Conservation (phyloP, 805 yeast species). For the Ogataea trehalophila region DNA sequence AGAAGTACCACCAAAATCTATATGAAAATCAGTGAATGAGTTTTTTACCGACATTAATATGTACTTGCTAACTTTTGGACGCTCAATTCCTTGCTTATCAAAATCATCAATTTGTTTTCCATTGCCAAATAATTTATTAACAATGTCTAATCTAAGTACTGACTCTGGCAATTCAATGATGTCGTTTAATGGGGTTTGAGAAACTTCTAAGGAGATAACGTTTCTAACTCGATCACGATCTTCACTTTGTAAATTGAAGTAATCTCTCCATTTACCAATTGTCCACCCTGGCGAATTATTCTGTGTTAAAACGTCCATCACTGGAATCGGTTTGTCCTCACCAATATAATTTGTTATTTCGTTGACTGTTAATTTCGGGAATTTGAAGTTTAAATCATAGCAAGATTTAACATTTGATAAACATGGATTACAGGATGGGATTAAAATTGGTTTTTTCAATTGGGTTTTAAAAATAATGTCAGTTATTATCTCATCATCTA, state of each 20-base stretch:
- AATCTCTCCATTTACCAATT: constrained; percentile 68
- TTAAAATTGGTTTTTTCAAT: constrained; percentile 28
- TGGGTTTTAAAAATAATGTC: constrained; percentile 23
- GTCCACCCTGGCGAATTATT: constrained; percentile 65
- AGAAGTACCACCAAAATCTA: constrained; percentile 90
- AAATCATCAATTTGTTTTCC: constrained; percentile 10
- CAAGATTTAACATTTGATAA: constrained; percentile 4
- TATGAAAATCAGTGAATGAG: constrained; percentile 84
- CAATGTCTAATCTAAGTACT: constrained; percentile 65
- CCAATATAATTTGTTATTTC: constrained; percentile 59
- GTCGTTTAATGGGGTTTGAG: constrained; percentile 46
- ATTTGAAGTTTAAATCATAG: constrained; percentile 18
- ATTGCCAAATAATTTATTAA: constrained; percentile 56
- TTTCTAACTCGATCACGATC: constrained; percentile 66
- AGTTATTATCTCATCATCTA: constrained; percentile 23
- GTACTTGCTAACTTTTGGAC: constrained; percentile 68
- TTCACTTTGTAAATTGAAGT: constrained; percentile 42
- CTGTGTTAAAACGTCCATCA: constrained; percentile 87
- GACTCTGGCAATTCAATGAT: constrained; percentile 56
- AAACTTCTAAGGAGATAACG: constrained; percentile 78
- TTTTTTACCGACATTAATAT: constrained; percentile 80
- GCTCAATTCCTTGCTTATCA: constrained; percentile 15
- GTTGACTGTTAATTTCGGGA: constrained; percentile 56
- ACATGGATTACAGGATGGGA: constrained; percentile 24
- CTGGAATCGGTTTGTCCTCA: constrained; percentile 59